Evolutionary conservation across 176 grass and related monocot genomes (phyloP), one percentile per base, ranked within the genome.

Genomic region (Musa troglodytarum): DNA sequence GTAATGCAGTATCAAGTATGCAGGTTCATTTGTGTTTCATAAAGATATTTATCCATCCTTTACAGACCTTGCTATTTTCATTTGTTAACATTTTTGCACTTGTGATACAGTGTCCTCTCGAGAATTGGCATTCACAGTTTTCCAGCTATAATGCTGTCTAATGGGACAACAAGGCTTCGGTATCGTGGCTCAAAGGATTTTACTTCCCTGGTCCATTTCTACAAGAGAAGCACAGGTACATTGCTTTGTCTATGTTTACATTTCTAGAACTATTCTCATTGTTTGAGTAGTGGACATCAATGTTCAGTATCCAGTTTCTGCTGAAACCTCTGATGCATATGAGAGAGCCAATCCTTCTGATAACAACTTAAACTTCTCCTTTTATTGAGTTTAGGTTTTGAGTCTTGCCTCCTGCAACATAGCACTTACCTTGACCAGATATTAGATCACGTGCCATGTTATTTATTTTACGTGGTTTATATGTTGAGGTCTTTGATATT

Each of bases 121-220:
- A 92, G 86, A 81, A 88, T 89, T 75, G 92, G 92, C 52, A 70
- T 96, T 16, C 92, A 61, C 64, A 82, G 88, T 8, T 89, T 96
- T 76, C 92, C 92, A 62, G 65, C 92, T 79, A 83, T 96, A 82
- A 72, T 96, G 71, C 15, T 96, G 11, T 80, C 78, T 34, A 88
- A 87, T 76, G 79, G 83, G 43, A 86, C 83, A 59, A 70, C 76
- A 21, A 88, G 86, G 83, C 77, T 92, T 71, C 92, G 79, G n/a
- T 89, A 92, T 74, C 54, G 49, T 65, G 92, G 88, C 5, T 49
- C 70, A 54, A 96, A 92, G 78, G 83, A 92, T 87, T 23, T 96
- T 11, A 79, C n/a, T 13, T 92, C 82, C 62, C 79, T 96, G 54
- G 54, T 92, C 19, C 20, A 89, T 75, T 96, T 96, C 80, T 96